A percentile compares a stretch with the other conserved stretches of the same genome.
Conservation (phyloP, 2,329 filamentous ascomycete genomes). For the Sporothrix euskadiensis region DNA sequence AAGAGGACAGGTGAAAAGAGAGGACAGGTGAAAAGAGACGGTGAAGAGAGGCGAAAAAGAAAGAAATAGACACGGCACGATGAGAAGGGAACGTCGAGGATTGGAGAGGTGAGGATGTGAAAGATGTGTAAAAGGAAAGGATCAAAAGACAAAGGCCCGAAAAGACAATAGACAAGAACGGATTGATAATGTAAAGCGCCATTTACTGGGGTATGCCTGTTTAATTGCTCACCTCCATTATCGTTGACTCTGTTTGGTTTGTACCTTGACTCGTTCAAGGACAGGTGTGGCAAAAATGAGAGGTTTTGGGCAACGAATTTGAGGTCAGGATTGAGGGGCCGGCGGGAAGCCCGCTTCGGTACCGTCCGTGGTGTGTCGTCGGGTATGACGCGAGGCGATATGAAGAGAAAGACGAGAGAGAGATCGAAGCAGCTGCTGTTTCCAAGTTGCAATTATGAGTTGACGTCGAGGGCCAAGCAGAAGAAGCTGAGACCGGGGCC, state of each 20-base stretch:
- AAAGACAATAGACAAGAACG: neutral
- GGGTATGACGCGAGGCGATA: neutral
- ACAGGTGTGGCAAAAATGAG: slow-evolving; percentile 1
- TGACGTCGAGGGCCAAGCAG: neutral
- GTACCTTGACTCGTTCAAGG: neutral
- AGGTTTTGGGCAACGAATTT: neutral
- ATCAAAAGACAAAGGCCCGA: neutral
- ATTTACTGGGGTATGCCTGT: neutral
- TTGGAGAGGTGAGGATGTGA: neutral
- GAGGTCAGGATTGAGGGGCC: neutral
- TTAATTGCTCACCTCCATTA: slow-evolving; percentile 26
- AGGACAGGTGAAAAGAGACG: neutral
- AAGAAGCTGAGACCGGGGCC: neutral
- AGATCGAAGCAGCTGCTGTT: neutral
- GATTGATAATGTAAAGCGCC: neutral
- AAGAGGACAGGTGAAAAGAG: neutral
- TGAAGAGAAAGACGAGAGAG: neutral
- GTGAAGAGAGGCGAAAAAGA: neutral
- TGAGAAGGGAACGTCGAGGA: neutral
- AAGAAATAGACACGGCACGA: neutral
- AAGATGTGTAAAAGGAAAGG: neutral
- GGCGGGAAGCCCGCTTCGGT: slow-evolving; percentile 14
- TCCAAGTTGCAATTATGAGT: neutral
- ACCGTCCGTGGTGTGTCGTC: neutral
- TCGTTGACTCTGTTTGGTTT: neutral